Evolutionary conservation across 331 rosid genomes (phyloP), one percentile per base, ranked within the genome.

Genomic region (Arachis monticola): DNA sequence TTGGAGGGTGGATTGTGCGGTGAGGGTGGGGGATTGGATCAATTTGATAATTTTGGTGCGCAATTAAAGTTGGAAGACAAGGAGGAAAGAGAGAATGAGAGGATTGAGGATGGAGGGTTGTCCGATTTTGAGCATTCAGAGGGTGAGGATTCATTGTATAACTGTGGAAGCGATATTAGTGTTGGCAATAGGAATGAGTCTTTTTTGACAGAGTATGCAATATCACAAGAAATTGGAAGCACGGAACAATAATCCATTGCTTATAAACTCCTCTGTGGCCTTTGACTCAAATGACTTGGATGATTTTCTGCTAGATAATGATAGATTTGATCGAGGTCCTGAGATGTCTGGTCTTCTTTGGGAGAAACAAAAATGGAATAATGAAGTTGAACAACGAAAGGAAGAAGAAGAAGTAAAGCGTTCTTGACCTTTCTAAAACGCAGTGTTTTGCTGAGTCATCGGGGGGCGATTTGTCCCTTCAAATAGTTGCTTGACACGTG

Each of bases 281-380:
- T 91, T 87, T 85, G 98, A 97, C 73, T 83, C 87, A 0, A 76
- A 82, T n/a, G 97, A 92, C 76, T 84, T 93, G 90, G 88, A 89
- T 81, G 98, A 88, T 85, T 95, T 87, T 69, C 73, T 67, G 82
- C 81, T 84, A 46, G 92, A 86, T 71, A 86, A 75, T 5, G 74
- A 27, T 48, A 77, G 85, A 51, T 69, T 11, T 59, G 74, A 81
- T 7, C 47, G 22, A 3, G 66, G 7, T 85, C 76, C 82, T 51
- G 80, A 40, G 7, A 61, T 56, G 50, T 41, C 60, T 79, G 84
- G 78, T 47, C 57, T 59, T 7, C 79, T 84, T 57, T 64, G 50
- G 46, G 70, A 59, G 50, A 82, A 17, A 70, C 76, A 11, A 51
- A 82, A 73, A 62, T 64, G 38, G 59, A 44, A 58, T 55, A 50